A percentile compares a stretch with the other conserved stretches of the same genome.
Conservation (phyloP, 352 stramenopile species). For the Globisporangium middletonii region DNA sequence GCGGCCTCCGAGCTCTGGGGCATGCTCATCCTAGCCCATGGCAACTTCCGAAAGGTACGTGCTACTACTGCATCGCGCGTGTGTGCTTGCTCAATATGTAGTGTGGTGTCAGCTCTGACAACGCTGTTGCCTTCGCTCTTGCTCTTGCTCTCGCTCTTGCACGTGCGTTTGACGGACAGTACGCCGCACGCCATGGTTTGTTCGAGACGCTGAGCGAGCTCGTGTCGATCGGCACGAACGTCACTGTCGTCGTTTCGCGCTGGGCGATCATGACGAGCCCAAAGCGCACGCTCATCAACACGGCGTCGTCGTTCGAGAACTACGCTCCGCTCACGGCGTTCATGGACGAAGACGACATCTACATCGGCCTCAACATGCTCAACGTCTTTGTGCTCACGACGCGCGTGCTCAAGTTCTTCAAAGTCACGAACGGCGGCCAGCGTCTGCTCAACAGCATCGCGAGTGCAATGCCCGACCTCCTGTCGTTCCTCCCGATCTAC, state of each 20-base stretch:
- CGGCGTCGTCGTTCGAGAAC: conserved; percentile 37
- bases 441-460: conserved; percentile 60
- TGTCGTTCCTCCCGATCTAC: conserved; percentile 73
- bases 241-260: conserved; percentile 36
- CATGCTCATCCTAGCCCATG: conserved; percentile 42
- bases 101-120: not conserved
- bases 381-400: conserved; percentile 56
- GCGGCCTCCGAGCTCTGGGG: conserved; percentile 38
- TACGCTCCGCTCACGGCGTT: conserved; percentile 37
- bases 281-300: conserved; percentile 23
- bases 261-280: conserved; percentile 32
- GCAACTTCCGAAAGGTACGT: conserved; percentile 17
- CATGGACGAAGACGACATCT: conserved; percentile 41
- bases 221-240: conserved; percentile 48
- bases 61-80: not conserved
- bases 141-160: not conserved
- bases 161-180: conserved; percentile 16
- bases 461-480: conserved; percentile 55
- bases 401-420: conserved; percentile 63
- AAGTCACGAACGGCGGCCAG: conserved; percentile 52
- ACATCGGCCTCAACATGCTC: conserved; percentile 52
- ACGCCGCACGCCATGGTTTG: conserved; percentile 45
- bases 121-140: not conserved
- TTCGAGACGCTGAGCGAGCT: conserved; percentile 59
- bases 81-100: too few species aligned